Conservation (phyloP, 345 rosid species). For the Barbarea vulgaris region DNA sequence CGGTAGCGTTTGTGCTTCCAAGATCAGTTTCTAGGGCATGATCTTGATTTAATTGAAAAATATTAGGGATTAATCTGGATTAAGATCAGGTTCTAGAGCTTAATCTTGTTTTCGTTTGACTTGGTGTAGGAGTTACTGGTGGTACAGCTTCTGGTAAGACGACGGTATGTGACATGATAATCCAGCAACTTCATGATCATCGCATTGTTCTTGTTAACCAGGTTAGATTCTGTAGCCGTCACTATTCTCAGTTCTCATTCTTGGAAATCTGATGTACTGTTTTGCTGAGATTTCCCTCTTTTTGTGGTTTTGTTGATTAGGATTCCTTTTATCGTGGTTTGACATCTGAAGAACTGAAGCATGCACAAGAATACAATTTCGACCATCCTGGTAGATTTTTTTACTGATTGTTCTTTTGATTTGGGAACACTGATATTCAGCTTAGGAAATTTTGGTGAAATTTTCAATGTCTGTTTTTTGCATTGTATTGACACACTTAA, state of each 20-base stretch:
- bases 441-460: not conserved
- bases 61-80: not conserved
- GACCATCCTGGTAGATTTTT: conserved; percentile 84
- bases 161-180: conserved; percentile 99
- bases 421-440: not conserved
- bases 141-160: conserved; percentile 99
- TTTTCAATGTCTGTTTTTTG: not conserved
- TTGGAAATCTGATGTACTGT: conserved; percentile 3
- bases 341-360: conserved; percentile 72
- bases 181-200: conserved; percentile 95
- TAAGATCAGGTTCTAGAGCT: not conserved
- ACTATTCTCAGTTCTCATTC: conserved; percentile 8
- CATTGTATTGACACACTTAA: conserved; percentile 75
- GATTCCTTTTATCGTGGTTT: conserved; percentile 97
- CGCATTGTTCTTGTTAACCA: conserved; percentile 94
- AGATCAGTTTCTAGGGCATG: conserved; percentile 1
- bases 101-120: not conserved
- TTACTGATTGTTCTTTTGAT: not conserved
- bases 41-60: not conserved
- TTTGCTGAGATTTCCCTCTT: not conserved
- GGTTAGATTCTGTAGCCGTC: conserved; percentile 46
- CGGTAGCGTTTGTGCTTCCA: not conserved
- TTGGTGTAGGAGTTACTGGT: conserved; percentile 81
- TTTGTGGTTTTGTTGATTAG: conserved; percentile 41
- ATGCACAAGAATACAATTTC: conserved; percentile 94